A percentile compares a stretch with the other conserved stretches of the same genome.
Evolutionary conservation across 2,329 filamentous ascomycete genomes (phyloP).

Genomic region (Aspergillus tubingensis): DNA sequence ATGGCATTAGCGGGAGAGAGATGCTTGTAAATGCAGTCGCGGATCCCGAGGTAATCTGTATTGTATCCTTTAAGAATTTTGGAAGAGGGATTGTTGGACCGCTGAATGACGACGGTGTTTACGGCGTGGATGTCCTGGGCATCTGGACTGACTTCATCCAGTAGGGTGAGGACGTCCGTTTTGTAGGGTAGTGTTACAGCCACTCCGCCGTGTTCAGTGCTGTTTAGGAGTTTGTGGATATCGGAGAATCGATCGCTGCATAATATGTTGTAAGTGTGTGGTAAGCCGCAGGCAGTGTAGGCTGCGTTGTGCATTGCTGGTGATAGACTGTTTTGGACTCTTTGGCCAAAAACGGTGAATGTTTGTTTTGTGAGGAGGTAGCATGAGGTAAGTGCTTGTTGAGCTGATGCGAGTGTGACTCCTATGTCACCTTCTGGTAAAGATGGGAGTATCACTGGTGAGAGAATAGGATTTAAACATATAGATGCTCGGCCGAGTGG

Average conservation of each 20-base stretch:
- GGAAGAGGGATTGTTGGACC: conserved; percentile 3
- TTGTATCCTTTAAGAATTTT: conserved; percentile 29
- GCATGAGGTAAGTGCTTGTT: neutral
- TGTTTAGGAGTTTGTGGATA: conserved; percentile 15
- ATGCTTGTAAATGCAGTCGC: conserved; percentile 26
- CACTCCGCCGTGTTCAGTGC: conserved; percentile 20
- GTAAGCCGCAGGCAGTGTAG: conserved; percentile 26
- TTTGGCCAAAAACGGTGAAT: conserved; percentile 29
- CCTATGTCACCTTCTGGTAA: neutral
- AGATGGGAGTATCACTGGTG: neutral
- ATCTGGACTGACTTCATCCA: conserved; percentile 25
- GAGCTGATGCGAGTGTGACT: neutral
- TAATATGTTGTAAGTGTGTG: conserved; percentile 20
- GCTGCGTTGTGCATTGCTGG: conserved; percentile 31
- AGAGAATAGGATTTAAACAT: neutral
- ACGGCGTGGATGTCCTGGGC: conserved; percentile 31
- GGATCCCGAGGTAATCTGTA: conserved; percentile 33
- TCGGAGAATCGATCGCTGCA: conserved; percentile 11
- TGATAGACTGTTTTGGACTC: conserved; percentile 25
- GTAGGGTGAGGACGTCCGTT: conserved; percentile 20
- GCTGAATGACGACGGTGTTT: conserved; percentile 26
- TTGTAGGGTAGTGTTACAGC: conserved; percentile 31
- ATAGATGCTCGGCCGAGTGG: neutral
- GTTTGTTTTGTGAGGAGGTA: neutral
- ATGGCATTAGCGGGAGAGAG: conserved; percentile 30